Percentiles rank a stretch among this genome's conserved stretches.
Evolutionary conservation across 306 rosid species (phyloP).

Genomic region (Dryas octopetala): DNA sequence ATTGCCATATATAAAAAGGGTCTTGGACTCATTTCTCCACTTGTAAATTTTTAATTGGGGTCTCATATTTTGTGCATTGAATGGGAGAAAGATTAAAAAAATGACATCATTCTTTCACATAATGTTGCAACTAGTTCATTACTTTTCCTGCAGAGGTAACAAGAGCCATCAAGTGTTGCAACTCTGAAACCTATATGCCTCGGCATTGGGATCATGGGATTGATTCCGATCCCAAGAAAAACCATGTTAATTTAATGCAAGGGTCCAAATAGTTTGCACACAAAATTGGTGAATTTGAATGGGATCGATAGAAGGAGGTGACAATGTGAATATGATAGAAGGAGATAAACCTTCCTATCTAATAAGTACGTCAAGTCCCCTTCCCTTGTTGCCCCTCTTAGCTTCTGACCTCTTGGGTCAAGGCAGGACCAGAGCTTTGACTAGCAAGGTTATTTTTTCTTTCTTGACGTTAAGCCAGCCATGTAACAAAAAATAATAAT

Average conservation of each 20-base stretch:
- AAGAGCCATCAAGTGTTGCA: not conserved
- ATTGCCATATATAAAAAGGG: not conserved
- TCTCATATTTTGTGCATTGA: slow-evolving; percentile 1
- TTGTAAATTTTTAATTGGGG: not conserved
- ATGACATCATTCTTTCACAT: slow-evolving; percentile 16
- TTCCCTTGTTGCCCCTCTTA: no score
- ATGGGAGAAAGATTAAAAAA: not conserved
- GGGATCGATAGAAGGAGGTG: no score
- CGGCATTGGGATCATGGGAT: not conserved
- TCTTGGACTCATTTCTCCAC: not conserved
- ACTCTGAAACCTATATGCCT: slow-evolving; percentile 7
- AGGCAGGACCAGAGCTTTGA: no score
- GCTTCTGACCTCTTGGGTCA: no score
- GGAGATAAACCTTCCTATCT: no score
- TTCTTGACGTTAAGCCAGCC: no score
- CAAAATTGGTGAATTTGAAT: no score
- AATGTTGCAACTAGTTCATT: not conserved
- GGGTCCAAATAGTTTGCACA: no score
- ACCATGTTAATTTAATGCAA: not conserved
- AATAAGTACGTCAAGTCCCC: no score
- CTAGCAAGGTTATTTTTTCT: no score
- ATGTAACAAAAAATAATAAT: no score
- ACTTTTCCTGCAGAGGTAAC: not conserved
- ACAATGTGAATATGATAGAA: no score
- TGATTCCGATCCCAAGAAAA: not conserved